phyloP scores from a whole-genome alignment of 257 asterid genomes.

The Ilex aquifolium region DNA sequence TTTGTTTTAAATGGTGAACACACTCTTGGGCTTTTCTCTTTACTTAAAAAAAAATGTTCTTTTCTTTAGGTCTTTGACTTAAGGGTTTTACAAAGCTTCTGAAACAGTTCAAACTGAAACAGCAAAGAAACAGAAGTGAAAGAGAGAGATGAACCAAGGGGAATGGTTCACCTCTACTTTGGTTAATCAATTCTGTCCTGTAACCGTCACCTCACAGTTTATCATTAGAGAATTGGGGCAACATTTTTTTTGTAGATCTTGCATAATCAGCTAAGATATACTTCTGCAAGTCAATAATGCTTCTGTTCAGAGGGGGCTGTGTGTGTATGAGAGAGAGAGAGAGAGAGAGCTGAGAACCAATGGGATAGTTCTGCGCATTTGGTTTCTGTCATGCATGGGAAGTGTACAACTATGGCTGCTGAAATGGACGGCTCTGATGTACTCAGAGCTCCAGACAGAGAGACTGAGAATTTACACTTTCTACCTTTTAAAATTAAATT shows the following conservation, averaged over 20 bases:
- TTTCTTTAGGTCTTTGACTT: slow-evolving; percentile 19
- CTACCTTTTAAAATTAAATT: no score
- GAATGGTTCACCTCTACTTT: neutral
- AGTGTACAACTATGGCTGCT: slow-evolving; percentile 5
- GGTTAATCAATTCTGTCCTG: no score
- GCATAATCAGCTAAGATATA: slow-evolving; percentile 7
- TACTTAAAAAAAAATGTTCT: neutral
- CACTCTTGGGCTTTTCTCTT: neutral
- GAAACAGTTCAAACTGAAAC: slow-evolving; percentile 29
- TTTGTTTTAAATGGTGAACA: slow-evolving; percentile 6
- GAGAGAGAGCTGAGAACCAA: slow-evolving; percentile 36
- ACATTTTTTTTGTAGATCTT: slow-evolving; percentile 6
- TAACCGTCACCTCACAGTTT: slow-evolving; percentile 1
- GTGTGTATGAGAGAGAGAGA: neutral
- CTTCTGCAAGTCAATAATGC: neutral
- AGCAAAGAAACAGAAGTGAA: slow-evolving; percentile 31
- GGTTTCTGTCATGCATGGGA: slow-evolving; percentile 16
- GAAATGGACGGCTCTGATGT: slow-evolving; percentile 24
- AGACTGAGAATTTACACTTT: slow-evolving; percentile 5
- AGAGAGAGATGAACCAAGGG: slow-evolving; percentile 33
- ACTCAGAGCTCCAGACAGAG: slow-evolving; percentile 9
- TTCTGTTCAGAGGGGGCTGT: neutral
- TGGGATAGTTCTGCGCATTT: slow-evolving; percentile 35
- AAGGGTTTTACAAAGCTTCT: slow-evolving; percentile 37
- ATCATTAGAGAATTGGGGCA: neutral